phyloP scores from a whole-genome alignment of 441 rosid species.

The Adansonia rubrostipa region DNA sequence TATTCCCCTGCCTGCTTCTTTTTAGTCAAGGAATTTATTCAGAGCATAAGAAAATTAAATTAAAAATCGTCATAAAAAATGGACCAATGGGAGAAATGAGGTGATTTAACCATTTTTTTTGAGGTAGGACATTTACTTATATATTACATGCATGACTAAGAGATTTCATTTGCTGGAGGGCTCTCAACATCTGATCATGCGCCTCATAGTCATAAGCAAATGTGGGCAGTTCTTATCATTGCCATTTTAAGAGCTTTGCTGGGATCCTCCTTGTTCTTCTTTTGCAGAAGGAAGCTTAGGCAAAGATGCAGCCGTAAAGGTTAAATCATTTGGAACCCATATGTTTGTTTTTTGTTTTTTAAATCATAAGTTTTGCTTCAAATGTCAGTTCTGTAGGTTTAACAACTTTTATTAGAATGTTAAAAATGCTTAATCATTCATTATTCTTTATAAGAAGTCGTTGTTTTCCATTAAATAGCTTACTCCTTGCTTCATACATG shows the following conservation, averaged over 20 bases:
- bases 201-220: conserved; percentile 20
- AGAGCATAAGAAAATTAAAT: neutral
- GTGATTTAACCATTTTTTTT: neutral
- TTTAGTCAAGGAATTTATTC: neutral
- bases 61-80: neutral
- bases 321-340: conserved; percentile 19
- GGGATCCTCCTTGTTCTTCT: conserved; percentile 32
- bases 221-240: conserved; percentile 37
- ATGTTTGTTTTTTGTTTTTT: neutral
- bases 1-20: neutral
- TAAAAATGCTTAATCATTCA: neutral
- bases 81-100: neutral
- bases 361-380: neutral
- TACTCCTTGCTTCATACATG: neutral
- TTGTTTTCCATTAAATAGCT: neutral
- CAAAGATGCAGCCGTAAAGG: conserved; percentile 35
- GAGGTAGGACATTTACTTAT: neutral
- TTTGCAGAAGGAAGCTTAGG: conserved; percentile 38
- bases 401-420: neutral
- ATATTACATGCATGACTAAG: conserved; percentile 11
- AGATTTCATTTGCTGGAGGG: conserved; percentile 24
- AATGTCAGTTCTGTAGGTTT: neutral
- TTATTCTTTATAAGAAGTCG: too few species aligned
- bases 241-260: conserved; percentile 27
- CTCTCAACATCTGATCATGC: conserved; percentile 18